A percentile compares a stretch with the other conserved stretches of the same genome.
Conservation (phyloP, 805 yeast species). For the Candida vaughaniae region DNA sequence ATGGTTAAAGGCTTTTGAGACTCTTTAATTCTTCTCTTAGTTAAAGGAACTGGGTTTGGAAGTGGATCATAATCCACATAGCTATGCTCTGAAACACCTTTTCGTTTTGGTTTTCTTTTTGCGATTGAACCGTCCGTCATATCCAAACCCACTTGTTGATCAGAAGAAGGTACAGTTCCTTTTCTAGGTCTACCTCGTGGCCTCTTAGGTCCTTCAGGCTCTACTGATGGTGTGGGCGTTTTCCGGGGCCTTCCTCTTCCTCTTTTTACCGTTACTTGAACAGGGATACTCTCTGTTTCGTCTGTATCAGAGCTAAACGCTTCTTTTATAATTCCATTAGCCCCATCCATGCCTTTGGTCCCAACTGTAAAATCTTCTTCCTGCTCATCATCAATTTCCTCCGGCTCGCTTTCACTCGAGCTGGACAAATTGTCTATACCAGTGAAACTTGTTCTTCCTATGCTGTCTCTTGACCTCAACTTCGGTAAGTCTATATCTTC, state of each 20-base stretch:
- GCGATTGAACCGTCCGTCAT: conserved; percentile 7
- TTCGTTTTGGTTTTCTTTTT: background rate
- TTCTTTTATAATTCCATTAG: no score
- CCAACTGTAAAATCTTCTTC: no score
- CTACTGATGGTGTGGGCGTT: background rate
- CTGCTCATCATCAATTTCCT: background rate
- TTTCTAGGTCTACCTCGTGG: conserved; percentile 15
- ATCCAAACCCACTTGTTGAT: no score
- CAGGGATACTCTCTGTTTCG: background rate
- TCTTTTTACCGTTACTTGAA: conserved; percentile 3
- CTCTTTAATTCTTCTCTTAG: background rate
- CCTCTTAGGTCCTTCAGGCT: conserved; percentile 6
- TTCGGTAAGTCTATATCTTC: conserved; percentile 10
- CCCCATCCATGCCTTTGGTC: no score
- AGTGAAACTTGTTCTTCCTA: background rate
- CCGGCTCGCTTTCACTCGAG: background rate
- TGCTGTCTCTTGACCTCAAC: conserved; percentile 4
- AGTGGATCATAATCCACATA: background rate
- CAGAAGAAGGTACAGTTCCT: background rate
- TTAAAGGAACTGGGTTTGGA: conserved; percentile 1
- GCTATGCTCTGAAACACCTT: background rate
- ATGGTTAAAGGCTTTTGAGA: conserved; percentile 25
- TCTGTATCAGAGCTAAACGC: background rate
- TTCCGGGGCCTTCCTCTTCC: conserved; percentile 13
- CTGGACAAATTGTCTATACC: background rate